Conservation (phyloP, 1,284 basidiomycete species). For the Cryptococcus sp. region DNA sequence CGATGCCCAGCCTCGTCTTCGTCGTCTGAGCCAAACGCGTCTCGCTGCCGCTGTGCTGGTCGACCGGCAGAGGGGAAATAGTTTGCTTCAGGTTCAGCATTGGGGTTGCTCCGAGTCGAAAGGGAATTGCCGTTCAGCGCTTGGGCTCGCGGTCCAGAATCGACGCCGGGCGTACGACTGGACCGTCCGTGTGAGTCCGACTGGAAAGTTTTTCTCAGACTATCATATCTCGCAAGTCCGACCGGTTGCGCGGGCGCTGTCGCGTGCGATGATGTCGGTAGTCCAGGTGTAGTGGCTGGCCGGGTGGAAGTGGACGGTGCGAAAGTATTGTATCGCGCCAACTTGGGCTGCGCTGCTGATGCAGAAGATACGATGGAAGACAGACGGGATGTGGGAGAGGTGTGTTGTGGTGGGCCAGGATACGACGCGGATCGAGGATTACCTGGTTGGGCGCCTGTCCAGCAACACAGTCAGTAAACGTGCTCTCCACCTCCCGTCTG, state of each 20-base stretch:
- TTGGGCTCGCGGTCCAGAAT: too few species aligned
- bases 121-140: too few species aligned
- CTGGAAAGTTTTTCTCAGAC: too few species aligned
- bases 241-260: neutral
- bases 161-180: too few species aligned
- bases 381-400: conserved; percentile 18
- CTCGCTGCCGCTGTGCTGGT: conserved; percentile 2
- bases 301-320: conserved; percentile 11
- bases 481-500: neutral
- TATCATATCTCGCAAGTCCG: neutral
- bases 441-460: conserved; percentile 9
- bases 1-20: conserved; percentile 13
- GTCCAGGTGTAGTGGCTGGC: conserved; percentile 1
- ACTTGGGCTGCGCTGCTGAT: conserved; percentile 21
- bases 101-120: neutral
- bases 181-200: too few species aligned
- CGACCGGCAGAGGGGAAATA: conserved; percentile 15
- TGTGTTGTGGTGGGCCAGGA: conserved; percentile 16
- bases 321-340: conserved; percentile 15
- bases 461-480: neutral
- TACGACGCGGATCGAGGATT: conserved; percentile 19
- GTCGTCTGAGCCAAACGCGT: conserved; percentile 15
- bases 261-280: neutral
- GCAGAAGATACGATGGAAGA: conserved; percentile 19
- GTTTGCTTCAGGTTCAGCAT: conserved; percentile 19